A percentile compares a stretch with the other conserved stretches of the same genome.
These are phyloP conservation scores for Henckelia pumila DNA, from an alignment of 257 asterid genomes.

Conservation along the genomic window DNA sequence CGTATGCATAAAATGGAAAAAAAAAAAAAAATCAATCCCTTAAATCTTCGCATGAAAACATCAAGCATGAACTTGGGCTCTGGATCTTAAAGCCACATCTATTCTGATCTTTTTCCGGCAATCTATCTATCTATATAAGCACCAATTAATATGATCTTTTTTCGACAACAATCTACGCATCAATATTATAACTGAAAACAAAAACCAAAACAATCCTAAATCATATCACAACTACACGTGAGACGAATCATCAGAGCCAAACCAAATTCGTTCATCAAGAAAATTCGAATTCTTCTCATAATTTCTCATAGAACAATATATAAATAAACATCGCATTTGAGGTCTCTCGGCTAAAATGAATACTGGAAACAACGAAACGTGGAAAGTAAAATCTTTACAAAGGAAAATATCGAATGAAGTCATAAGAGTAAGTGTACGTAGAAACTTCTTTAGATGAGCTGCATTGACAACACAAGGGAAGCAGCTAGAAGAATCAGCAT, in stretches of 20 bases:
- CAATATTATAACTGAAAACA: too few species aligned
- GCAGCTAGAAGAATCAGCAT: conserved; percentile 31
- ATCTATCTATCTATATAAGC: too few species aligned
- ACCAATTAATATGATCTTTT: too few species aligned
- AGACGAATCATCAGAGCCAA: background rate
- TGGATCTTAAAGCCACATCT: background rate
- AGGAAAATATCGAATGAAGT: conserved; percentile 16
- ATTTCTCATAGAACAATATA: background rate
- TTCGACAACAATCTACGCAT: background rate
- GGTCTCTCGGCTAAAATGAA: background rate
- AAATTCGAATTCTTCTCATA: background rate
- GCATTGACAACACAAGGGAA: conserved; percentile 30
- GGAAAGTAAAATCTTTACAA: conserved; percentile 10
- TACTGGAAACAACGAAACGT: background rate
- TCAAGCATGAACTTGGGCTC: background rate
- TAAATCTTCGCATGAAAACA: too few species aligned
- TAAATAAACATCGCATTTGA: background rate
- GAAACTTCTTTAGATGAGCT: conserved; percentile 29
- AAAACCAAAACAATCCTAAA: background rate
- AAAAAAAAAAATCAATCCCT: too few species aligned
- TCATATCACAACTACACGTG: background rate
- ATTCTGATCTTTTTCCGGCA: background rate
- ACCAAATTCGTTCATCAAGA: background rate
- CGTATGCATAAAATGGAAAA: background rate
- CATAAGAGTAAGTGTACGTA: conserved; percentile 9